A percentile compares a stretch with the other conserved stretches of the same genome.
Conservation (phyloP, 495 filamentous ascomycete species). For the Penicillium taxi region DNA sequence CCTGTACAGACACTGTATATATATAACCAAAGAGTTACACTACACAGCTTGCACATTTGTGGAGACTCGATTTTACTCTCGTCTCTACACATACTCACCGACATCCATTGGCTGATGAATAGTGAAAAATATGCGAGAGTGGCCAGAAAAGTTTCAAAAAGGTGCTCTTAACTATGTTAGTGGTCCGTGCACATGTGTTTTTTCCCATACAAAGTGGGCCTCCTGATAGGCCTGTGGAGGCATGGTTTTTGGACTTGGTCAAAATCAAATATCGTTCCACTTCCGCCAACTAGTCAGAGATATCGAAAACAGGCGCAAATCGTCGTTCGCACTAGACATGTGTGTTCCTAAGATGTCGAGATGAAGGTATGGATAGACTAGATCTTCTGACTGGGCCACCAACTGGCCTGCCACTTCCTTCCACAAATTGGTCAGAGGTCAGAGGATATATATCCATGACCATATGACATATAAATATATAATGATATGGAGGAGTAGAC, state of each 20-base stretch:
- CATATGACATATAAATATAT: no score
- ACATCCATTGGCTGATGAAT: slow-evolving; percentile 4
- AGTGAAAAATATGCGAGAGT: neutral
- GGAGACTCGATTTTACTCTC: slow-evolving; percentile 1
- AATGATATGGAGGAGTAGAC: no score
- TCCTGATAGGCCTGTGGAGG: no score
- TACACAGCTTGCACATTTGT: neutral
- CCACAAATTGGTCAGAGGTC: no score
- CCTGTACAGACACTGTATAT: neutral
- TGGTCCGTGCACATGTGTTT: slow-evolving; percentile 9
- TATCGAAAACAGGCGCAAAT: no score
- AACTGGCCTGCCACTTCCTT: neutral
- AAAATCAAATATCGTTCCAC: no score
- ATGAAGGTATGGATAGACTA: no score
- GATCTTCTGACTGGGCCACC: neutral
- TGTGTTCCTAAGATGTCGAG: no score
- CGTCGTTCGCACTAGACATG: neutral
- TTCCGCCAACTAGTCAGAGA: no score
- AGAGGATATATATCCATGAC: no score
- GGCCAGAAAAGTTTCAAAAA: slow-evolving; percentile 3
- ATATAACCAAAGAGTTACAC: no score
- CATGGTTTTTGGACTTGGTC: slow-evolving; percentile 1
- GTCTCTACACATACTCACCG: slow-evolving; percentile 18
- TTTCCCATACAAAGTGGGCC: neutral
- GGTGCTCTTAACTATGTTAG: slow-evolving; percentile 6